These are phyloP conservation scores for Geranomyces variabilis DNA, from an alignment of 192 early-diverging fungal genomes.

Conservation along the genomic window DNA sequence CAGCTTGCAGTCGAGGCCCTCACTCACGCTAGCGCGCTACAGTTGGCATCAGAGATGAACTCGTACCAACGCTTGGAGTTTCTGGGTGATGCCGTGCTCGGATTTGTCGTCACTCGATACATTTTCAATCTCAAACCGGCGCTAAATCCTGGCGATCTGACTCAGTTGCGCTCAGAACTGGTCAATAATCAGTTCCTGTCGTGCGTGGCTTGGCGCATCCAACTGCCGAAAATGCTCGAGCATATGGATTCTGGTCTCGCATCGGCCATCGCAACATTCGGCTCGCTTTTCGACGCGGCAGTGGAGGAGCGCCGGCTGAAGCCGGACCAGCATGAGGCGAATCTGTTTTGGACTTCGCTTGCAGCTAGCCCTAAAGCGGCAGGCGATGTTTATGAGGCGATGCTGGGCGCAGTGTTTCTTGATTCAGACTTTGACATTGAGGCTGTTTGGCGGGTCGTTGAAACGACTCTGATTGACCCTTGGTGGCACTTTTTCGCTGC, in stretches of 20 bases:
- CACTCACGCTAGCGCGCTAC: conserved; percentile 74
- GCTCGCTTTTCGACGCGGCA: not conserved
- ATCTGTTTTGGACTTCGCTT: conserved; percentile 72
- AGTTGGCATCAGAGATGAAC: not conserved
- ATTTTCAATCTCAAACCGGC: conserved; percentile 68
- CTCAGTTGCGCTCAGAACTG: conserved; percentile 53
- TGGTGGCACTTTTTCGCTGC: conserved; percentile 22
- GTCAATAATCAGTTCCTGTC: conserved; percentile 88
- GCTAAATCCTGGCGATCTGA: conserved; percentile 73
- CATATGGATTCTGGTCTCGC: conserved; percentile 67
- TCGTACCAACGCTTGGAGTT: conserved; percentile 94
- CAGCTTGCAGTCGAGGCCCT: conserved; percentile 75
- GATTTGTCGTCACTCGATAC: conserved; percentile 56
- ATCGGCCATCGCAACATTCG: conserved; percentile 51
- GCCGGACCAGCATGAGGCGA: not conserved
- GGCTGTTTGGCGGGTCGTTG: conserved; percentile 39
- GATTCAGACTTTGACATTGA: conserved; percentile 75
- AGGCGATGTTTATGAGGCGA: conserved; percentile 83
- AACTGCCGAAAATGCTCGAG: conserved; percentile 67
- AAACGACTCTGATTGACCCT: conserved; percentile 22
- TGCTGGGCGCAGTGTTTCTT: conserved; percentile 85
- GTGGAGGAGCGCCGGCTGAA: not conserved
- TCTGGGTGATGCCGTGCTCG: conserved; percentile 59
- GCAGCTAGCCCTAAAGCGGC: conserved; percentile 84
- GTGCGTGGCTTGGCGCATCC: conserved; percentile 62